phyloP scores from a whole-genome alignment of 441 rosid species.

The Erysimum cheiri region DNA sequence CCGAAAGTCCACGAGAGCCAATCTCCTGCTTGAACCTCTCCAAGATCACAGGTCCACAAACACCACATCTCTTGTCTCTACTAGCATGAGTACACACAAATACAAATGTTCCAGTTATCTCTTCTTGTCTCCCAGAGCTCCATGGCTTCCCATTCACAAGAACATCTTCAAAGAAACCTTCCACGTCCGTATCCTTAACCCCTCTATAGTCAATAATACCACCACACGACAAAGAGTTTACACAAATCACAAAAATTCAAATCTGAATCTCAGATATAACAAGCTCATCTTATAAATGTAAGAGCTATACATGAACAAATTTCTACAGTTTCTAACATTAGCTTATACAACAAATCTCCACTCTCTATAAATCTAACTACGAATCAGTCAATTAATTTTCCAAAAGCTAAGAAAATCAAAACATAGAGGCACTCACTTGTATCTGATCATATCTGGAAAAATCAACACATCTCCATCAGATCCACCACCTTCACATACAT shows the following conservation, averaged over 20 bases:
- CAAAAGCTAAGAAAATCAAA: not conserved
- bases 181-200: conserved; percentile 65
- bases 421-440: conserved; percentile 58
- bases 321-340: conserved; percentile 7
- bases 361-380: not conserved
- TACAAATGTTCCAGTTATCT: conserved; percentile 63
- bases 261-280: not conserved
- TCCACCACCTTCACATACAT: conserved; percentile 70
- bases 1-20: conserved; percentile 62
- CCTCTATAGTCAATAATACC: no score
- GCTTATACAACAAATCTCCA: conserved; percentile 6
- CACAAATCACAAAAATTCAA: not conserved
- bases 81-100: conserved; percentile 93
- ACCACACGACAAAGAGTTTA: no score
- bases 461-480: conserved; percentile 83
- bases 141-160: conserved; percentile 84
- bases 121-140: conserved; percentile 64
- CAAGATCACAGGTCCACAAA: conserved; percentile 87
- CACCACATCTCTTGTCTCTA: conserved; percentile 94
- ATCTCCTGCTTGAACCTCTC: conserved; percentile 69
- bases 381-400: conserved; percentile 15
- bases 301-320: not conserved
- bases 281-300: not conserved
- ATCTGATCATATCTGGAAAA: conserved; percentile 91
- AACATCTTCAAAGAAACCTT: conserved; percentile 79